Base-by-base conservation (phyloP, 306 rosid genomes). In the Purshia tridentata region DNA sequence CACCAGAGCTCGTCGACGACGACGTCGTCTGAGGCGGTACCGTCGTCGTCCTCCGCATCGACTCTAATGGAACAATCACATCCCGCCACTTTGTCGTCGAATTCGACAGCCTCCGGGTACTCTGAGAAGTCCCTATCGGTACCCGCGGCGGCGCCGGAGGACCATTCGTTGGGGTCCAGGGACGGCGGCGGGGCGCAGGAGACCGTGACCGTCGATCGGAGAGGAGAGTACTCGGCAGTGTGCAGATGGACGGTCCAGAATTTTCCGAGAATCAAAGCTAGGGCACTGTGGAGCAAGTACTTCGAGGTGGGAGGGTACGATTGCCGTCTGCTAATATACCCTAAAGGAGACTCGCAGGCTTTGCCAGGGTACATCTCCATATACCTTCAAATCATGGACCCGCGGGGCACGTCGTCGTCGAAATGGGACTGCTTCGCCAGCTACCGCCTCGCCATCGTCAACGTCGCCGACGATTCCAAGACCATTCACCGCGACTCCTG, bases 351-450 rank as follows among this genome's bases (percentile, higher is more conserved):
- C 81, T 82, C 96, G 0, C 99, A 95, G 81, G 98, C 99, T 14
- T 72, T 95, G 8, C 99, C 97, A 0, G 98, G 98, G 1, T 95
- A 95, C 81, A 90, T 95, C 83, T 95, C 99, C 1, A 54, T 95
- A 72, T 95, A 95, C 78, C 99, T 95, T 5, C 98, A 95, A 95
- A 95, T 95, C 96, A 90, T 95, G 92, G 99, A 95, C 91, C 99
- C 98, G 73, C 90, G 99, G 67, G 98, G 99, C n/a, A 83, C 93
- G 6, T 87, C 96, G 0, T 94, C 98, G 6, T 89, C 97, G 0
- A 95, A 95, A 87, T 95, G 99, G 99, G 98, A 95, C 88, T 95
- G 99, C 55, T 95, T 95, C 78, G 97, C 99, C 0, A 91, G 99
- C 79, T 95, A 95, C 29, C 96, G 99, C 18, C 76, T 95, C 73